Conservation (phyloP, 2,329 filamentous ascomycete genomes). For the Zarea fungicola region DNA sequence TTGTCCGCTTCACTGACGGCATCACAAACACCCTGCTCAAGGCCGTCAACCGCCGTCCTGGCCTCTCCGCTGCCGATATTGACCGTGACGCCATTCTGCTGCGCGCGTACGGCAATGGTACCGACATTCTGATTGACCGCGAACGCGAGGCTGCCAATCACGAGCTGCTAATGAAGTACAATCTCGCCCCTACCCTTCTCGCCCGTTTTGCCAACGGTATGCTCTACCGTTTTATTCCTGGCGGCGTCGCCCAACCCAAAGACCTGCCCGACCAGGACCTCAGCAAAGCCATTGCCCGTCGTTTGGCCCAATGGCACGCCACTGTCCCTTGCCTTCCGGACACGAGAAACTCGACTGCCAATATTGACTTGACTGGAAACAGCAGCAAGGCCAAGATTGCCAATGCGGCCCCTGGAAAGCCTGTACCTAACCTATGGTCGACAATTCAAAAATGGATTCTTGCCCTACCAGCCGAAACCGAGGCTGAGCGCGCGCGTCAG, state of each 20-base stretch:
- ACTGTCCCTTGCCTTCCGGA: slow-evolving; percentile 53
- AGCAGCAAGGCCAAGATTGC: slow-evolving; percentile 38
- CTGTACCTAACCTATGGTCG: slow-evolving; percentile 85
- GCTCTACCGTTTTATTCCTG: slow-evolving; percentile 85
- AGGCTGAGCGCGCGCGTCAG: slow-evolving; percentile 63
- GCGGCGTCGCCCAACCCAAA: slow-evolving; percentile 70
- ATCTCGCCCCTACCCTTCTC: slow-evolving; percentile 79
- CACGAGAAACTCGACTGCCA: slow-evolving; percentile 21
- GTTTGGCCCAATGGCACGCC: slow-evolving; percentile 92
- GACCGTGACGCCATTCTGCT: slow-evolving; percentile 84
- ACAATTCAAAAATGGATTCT: slow-evolving; percentile 95
- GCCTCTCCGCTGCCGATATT: slow-evolving; percentile 64
- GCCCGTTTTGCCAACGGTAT: slow-evolving; percentile 95
- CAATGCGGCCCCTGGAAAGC: slow-evolving; percentile 58
- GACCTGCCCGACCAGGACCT: slow-evolving; percentile 73
- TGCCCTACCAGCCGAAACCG: slow-evolving; percentile 70
- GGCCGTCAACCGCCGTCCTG: slow-evolving; percentile 62
- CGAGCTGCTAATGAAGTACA: slow-evolving; percentile 76
- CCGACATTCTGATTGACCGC: slow-evolving; percentile 91
- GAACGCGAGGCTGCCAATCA: slow-evolving; percentile 78
- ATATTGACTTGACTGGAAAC: slow-evolving; percentile 22
- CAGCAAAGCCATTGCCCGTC: slow-evolving; percentile 76
- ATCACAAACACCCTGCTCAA: slow-evolving; percentile 94
- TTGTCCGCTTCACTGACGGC: slow-evolving; percentile 91
- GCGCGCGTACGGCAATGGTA: slow-evolving; percentile 90